phyloP scores from a whole-genome alignment of 2,329 filamentous ascomycete species.

The Colletotrichum nymphaeae region DNA sequence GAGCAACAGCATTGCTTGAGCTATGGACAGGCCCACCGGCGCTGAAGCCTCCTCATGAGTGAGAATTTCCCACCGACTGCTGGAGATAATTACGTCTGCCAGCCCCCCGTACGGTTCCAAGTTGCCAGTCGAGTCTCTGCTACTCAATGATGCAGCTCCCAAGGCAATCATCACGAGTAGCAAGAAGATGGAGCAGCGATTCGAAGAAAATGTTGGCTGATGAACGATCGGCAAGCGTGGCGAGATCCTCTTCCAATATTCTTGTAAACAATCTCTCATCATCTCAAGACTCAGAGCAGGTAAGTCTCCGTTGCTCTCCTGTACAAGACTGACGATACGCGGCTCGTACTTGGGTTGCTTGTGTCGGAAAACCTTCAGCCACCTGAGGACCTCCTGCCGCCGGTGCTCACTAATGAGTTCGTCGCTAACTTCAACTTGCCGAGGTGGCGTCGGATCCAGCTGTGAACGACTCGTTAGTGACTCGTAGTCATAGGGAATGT shows the following conservation, averaged over 20 bases:
- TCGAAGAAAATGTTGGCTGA: slow-evolving; percentile 85
- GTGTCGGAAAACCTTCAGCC: slow-evolving; percentile 55
- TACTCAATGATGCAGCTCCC: slow-evolving; percentile 83
- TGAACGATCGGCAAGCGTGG: slow-evolving; percentile 89
- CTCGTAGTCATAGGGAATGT: slow-evolving; percentile 63
- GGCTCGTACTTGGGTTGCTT: slow-evolving; percentile 55
- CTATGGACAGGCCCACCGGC: slow-evolving; percentile 88
- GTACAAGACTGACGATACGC: slow-evolving; percentile 40
- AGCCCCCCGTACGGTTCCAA: slow-evolving; percentile 58
- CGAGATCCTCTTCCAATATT: slow-evolving; percentile 89
- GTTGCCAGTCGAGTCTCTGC: slow-evolving; percentile 66
- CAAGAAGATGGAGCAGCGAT: slow-evolving; percentile 81
- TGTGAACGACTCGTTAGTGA: slow-evolving; percentile 60
- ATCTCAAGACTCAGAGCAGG: slow-evolving; percentile 76
- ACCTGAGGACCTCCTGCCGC: slow-evolving; percentile 56
- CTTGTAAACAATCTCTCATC: slow-evolving; percentile 86
- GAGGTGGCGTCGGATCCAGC: slow-evolving; percentile 55
- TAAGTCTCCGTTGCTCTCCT: slow-evolving; percentile 54
- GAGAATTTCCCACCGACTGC: slow-evolving; percentile 85
- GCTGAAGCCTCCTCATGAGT: slow-evolving; percentile 84
- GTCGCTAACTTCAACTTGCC: slow-evolving; percentile 52
- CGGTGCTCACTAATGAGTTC: slow-evolving; percentile 58
- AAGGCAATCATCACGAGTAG: slow-evolving; percentile 86
- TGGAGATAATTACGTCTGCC: slow-evolving; percentile 72
- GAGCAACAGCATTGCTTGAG: slow-evolving; percentile 83